Percentiles rank a stretch among this genome's conserved stretches.
Conservation (phyloP, 1,284 basidiomycete genomes). For the Psilocybe mexicana region DNA sequence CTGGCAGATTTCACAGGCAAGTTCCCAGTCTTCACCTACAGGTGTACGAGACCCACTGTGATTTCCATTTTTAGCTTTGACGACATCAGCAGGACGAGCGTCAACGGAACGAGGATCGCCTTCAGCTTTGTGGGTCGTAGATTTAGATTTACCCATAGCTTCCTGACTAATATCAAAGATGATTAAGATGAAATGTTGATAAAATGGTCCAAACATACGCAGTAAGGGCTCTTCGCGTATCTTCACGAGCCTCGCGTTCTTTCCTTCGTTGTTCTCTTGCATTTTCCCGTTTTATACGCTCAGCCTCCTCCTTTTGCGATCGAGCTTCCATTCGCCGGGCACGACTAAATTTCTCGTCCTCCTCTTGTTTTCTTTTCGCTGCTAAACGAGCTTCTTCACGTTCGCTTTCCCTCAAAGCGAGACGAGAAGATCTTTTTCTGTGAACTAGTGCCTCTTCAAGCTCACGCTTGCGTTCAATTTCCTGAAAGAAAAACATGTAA, state of each 20-base stretch:
- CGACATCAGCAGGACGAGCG: not conserved
- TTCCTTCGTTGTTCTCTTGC: conserved; percentile 38
- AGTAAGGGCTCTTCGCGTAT: conserved; percentile 20
- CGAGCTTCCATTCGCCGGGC: conserved; percentile 64
- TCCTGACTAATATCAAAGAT: not conserved
- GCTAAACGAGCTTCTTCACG: conserved; percentile 65
- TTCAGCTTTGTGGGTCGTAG: not conserved
- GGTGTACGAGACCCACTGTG: conserved; percentile 40
- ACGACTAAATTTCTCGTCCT: conserved; percentile 63
- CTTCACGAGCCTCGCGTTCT: conserved; percentile 38
- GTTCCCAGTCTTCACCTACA: conserved; percentile 69
- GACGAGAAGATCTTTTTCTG: conserved; percentile 82
- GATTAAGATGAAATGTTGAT: not conserved
- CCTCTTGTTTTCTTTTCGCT: conserved; percentile 57
- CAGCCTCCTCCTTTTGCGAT: conserved; percentile 62
- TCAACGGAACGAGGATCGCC: too few species aligned
- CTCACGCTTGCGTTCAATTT: conserved; percentile 58
- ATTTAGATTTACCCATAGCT: not conserved
- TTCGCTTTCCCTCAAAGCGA: conserved; percentile 73
- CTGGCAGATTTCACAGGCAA: conserved; percentile 83
- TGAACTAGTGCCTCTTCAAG: conserved; percentile 71
- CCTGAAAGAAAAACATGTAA: conserved; percentile 41
- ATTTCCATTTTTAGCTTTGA: conserved; percentile 4
- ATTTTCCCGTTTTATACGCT: conserved; percentile 53
- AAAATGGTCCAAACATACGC: conserved; percentile 23